Percentiles rank a stretch among this genome's conserved stretches.
Evolutionary conservation across 2,329 filamentous ascomycete genomes (phyloP).

Genomic region (Trichoderma pleuroti): DNA sequence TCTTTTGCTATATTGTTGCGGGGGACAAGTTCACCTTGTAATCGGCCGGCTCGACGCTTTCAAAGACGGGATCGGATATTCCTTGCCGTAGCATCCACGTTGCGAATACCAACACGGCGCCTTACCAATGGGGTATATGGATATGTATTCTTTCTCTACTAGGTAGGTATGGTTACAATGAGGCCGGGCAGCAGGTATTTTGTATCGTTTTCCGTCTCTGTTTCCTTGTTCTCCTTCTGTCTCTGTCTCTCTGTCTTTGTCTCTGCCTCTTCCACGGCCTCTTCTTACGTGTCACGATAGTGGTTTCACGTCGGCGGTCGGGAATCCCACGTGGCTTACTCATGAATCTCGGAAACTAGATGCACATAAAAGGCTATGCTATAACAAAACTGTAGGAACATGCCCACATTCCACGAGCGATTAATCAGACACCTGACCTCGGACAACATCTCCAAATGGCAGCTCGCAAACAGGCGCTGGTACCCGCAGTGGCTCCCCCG

Average conservation of each 20-base stretch:
- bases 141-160: background rate
- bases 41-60: background rate
- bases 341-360: background rate
- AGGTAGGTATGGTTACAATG: background rate
- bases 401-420: background rate
- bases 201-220: background rate
- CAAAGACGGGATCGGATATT: background rate
- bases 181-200: too few species aligned
- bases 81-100: background rate
- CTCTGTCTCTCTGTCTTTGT: background rate
- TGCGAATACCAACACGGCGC: background rate
- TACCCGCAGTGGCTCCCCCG: background rate
- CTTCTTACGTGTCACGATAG: background rate
- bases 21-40: background rate
- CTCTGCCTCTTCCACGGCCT: background rate
- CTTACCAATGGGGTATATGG: background rate
- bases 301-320: background rate
- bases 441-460: conserved; percentile 4
- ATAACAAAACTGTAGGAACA: background rate
- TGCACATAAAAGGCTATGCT: background rate
- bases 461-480: background rate
- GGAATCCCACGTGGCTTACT: background rate
- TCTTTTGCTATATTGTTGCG: background rate
- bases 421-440: background rate
- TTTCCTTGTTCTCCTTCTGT: background rate